Percentiles rank a stretch among this genome's conserved stretches.
Evolutionary conservation across 148 eudicot genomes (phyloP).

Genomic region (Pouteria glomerata): DNA sequence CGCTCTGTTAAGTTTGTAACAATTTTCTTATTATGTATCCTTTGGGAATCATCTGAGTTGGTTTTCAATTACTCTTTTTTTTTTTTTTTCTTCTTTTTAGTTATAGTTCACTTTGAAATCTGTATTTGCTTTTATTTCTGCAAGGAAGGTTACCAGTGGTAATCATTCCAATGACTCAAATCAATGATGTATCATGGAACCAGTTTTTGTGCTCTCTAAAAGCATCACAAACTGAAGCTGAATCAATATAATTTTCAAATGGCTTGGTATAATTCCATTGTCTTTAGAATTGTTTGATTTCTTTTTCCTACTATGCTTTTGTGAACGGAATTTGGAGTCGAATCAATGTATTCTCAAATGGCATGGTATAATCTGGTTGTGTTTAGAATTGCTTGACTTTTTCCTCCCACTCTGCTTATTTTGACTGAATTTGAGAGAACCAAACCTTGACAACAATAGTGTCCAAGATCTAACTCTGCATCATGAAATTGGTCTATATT

Average conservation of each 20-base stretch:
- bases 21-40: conserved; percentile 5
- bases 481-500: too few relatives aligned
- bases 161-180: not conserved
- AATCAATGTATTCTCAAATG: too few relatives aligned
- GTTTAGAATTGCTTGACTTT: too few relatives aligned
- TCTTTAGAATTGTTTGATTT: not conserved
- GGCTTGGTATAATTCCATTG: not conserved
- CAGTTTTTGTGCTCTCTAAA: too few relatives aligned
- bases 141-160: not conserved
- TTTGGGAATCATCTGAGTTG: conserved; percentile 12
- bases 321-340: conserved; percentile 5
- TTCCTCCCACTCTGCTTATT: too few relatives aligned
- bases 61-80: not conserved
- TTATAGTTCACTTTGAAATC: not conserved
- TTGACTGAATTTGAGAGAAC: too few relatives aligned
- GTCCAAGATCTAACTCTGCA: conserved; percentile 23
- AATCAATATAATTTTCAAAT: too few relatives aligned
- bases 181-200: too few relatives aligned
- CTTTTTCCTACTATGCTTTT: not conserved
- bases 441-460: not conserved
- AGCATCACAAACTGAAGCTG: conserved; percentile 6
- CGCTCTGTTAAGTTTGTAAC: not conserved
- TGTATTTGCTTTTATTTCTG: not conserved
- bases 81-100: too few relatives aligned
- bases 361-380: too few relatives aligned